phyloP scores from a whole-genome alignment of 2,329 filamentous ascomycete genomes.

The Elsinoe batatas region DNA sequence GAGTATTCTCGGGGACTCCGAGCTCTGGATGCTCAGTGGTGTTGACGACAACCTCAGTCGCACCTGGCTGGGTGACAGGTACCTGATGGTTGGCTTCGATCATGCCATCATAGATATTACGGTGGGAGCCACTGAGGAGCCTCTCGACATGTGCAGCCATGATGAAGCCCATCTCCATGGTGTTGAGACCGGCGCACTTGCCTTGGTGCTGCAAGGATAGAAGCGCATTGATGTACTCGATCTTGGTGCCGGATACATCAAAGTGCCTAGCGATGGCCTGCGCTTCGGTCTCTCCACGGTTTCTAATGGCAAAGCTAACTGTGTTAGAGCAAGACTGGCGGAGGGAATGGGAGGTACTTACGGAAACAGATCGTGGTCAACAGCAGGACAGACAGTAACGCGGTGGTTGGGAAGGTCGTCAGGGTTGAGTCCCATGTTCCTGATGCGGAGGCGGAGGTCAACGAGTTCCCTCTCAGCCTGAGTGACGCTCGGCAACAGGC shows the following conservation, averaged over 20 bases:
- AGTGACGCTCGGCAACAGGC: neutral
- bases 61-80: neutral
- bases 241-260: neutral
- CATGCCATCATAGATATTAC: no score
- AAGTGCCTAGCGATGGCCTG: neutral
- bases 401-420: neutral
- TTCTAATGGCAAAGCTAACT: neutral
- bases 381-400: neutral
- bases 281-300: neutral
- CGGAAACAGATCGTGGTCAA: neutral
- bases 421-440: neutral
- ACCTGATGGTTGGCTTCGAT: neutral
- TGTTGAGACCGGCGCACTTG: neutral
- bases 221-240: neutral
- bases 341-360: neutral
- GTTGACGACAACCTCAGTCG: neutral
- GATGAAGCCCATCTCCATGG: neutral
- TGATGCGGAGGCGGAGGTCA: neutral
- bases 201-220: neutral
- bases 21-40: neutral
- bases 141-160: conserved; percentile 2
- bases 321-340: neutral
- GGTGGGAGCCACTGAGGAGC: neutral
- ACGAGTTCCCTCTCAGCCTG: neutral
- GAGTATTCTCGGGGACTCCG: neutral